Conservation (phyloP, 2,329 filamentous ascomycete species). For the Paecilomyces niveus region DNA sequence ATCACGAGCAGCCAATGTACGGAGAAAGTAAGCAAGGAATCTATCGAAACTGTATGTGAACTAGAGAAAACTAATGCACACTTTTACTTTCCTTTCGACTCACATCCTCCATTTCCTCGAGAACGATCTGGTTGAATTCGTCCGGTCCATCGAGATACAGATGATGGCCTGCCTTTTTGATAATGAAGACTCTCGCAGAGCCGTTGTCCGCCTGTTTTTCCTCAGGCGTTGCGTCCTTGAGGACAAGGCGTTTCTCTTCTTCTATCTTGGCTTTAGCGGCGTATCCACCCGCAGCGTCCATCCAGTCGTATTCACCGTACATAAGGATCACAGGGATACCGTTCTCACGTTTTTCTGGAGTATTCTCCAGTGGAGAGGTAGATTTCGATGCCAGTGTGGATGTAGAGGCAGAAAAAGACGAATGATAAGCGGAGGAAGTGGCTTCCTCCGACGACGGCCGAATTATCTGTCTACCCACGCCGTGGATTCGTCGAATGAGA, state of each 20-base stretch:
- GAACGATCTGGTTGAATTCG: slow-evolving; percentile 61
- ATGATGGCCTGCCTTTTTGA: slow-evolving; percentile 65
- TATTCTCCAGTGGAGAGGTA: slow-evolving; percentile 26
- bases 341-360: slow-evolving; percentile 41
- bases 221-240: slow-evolving; percentile 56
- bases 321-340: slow-evolving; percentile 83
- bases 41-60: background rate
- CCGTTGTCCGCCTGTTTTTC: slow-evolving; percentile 69
- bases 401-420: slow-evolving; percentile 6
- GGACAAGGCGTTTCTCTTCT: slow-evolving; percentile 52
- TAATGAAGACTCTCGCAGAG: slow-evolving; percentile 71
- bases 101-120: slow-evolving; percentile 61
- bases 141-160: slow-evolving; percentile 64
- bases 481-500: slow-evolving; percentile 77
- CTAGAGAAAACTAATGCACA: background rate
- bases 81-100: slow-evolving; percentile 17
- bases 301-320: slow-evolving; percentile 98
- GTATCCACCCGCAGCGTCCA: slow-evolving; percentile 83
- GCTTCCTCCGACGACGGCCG: slow-evolving; percentile 15
- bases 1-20: background rate
- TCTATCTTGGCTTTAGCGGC: slow-evolving; percentile 75
- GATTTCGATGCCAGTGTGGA: background rate
- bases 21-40: background rate
- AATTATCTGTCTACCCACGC: slow-evolving; percentile 68
- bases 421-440: slow-evolving; percentile 6